Base-by-base conservation (phyloP, 2,329 filamentous ascomycete species). In the Allantophomopsis cytisporea region DNA sequence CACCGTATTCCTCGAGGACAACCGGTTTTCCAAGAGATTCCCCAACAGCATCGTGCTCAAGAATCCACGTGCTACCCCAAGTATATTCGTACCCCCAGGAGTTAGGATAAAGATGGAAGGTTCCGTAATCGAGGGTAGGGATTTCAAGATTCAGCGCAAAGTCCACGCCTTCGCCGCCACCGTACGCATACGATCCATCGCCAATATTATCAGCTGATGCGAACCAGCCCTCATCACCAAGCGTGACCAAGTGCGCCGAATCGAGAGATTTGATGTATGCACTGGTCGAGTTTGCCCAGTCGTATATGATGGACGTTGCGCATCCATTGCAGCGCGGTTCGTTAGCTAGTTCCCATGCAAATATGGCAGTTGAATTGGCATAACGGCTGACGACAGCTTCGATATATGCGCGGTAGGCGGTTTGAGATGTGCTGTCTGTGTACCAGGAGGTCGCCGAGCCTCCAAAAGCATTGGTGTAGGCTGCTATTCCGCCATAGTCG, bases 261-360 rank as follows among this genome's bases (percentile, higher is more conserved):
- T 81, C 77, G 11, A 81, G 60, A 11, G 61, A 66, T 56, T 81
- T 82, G 56, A 83, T 71, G 51, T 79, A 82, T 7, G 62, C 57
- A 18, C 70, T 75, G 2, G 68, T 73, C 5, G 57, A 56, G 32
- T 62, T 59, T 14, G 74, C 74, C 79, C 77, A 83, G 35, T 69
- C 62, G 30, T 65, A 68, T 43, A 82, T 63, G 16, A 77, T 65
- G 7, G 65, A 63, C 1, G 71, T 68, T 32, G 61, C 59, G 51
- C 78, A 83, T 11, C 71, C 68, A 12, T 66, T 61, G 59, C 76
- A 81, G 43, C 77, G 64, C 13, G 76, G 71, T 56, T 83, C 78
- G 47, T 83, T 83, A 41, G 65, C 71, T 2, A 83, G 60, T 49
- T 83, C 77, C 78, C 78, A 83, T 0, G 75, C 73, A 46, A 82